Evolutionary conservation across 305 asterid species (phyloP), one percentile per base, ranked within the genome.

Genomic region (Andrographis paniculata): DNA sequence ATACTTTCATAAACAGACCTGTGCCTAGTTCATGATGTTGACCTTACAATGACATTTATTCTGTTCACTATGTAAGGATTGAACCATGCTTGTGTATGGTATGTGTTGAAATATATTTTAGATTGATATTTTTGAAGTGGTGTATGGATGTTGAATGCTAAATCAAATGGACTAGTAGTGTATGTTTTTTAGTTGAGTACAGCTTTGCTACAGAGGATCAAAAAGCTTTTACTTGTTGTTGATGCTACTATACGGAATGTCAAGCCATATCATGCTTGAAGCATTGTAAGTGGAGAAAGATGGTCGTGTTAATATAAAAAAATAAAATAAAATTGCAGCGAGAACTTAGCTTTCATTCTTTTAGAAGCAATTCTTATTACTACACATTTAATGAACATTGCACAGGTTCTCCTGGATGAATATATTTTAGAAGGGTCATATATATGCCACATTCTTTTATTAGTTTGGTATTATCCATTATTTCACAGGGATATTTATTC

Each of bases 41-140:
- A 54, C 41, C 61, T 58, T 50, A 45, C 35, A 24, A 41, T 50
- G 58, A 44, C 40, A 17, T 11, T 53, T 40, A 39, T 47, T 42
- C 41, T 54, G 38, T 55, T 42, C 17, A 14, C 11, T 21, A 20
- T 38, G 49, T 7, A 10, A 53, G 48, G 15, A 17, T 9, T 36
- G n/a, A 17, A 27, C 24, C n/a, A 33, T 59, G 11, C 3, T 44
- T 53, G 30, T 56, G 45, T 51, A 21, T 19, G 24, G 37, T 50
- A n/a, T 38, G 39, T 13, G 17, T 37, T 39, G 31, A 15, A 28
- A 11, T 55, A 11, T 48, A n/a, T n/a, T n/a, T n/a, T n/a, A n/a
- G n/a, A n/a, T n/a, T n/a, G n/a, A n/a, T n/a, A n/a, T n/a, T n/a
- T n/a, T n/a, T n/a, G n/a, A n/a, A n/a, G n/a, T n/a, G n/a, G n/a